A percentile compares a stretch with the other conserved stretches of the same genome.
These are phyloP conservation scores for Eucalyptus tenuipes DNA, from an alignment of 345 rosid species.

Conservation along the genomic window DNA sequence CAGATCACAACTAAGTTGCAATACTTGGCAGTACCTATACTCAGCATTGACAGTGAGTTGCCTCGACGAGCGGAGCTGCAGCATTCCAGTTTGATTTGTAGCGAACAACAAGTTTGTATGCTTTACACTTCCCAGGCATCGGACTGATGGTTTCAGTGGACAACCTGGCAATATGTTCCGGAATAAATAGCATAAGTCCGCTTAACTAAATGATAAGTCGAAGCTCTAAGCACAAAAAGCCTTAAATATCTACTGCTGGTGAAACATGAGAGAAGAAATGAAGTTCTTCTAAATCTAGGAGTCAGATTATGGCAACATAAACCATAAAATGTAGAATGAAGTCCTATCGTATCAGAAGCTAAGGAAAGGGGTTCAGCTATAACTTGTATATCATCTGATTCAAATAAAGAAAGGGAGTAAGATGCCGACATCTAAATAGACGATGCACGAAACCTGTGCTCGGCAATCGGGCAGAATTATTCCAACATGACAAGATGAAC, in stretches of 20 bases:
- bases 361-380: neutral
- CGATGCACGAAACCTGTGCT: neutral
- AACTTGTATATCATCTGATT: neutral
- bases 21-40: slow-evolving; percentile 31
- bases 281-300: neutral
- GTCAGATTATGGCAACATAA: neutral
- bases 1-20: neutral
- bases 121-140: slow-evolving; percentile 7
- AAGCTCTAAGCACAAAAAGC: neutral
- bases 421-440: neutral
- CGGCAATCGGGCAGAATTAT: neutral
- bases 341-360: neutral
- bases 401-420: neutral
- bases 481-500: neutral
- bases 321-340: neutral
- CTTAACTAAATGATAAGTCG: neutral
- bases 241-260: neutral
- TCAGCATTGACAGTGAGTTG: slow-evolving; percentile 44
- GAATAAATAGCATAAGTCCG: neutral
- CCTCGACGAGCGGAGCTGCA: slow-evolving; percentile 26
- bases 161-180: slow-evolving; percentile 14
- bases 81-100: slow-evolving; percentile 16
- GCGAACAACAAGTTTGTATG: slow-evolving; percentile 29
- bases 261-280: neutral
- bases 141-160: slow-evolving; percentile 19